Evolutionary conservation across 1,284 basidiomycete genomes (phyloP), one percentile per base, ranked within the genome.

Genomic region (Polyporus tsugae): DNA sequence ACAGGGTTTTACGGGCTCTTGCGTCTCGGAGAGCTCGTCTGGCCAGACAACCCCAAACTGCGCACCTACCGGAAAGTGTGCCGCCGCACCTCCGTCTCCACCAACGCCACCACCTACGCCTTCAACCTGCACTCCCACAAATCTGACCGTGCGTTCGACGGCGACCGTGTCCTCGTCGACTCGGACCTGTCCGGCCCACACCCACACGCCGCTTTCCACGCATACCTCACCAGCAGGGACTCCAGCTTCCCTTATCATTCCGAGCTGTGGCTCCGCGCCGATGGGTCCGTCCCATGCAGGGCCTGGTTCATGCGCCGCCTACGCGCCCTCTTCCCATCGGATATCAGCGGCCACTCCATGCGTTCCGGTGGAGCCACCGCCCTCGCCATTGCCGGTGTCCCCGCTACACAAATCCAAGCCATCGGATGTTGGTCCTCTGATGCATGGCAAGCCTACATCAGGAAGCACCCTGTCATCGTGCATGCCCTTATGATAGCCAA

Each of bases 391-490:
- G 67, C 74, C 0, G 80, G 83, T 0, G 66, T 78, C 2, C 70
- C 81, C 0, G 74, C 78, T n/a, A 71, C 75, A 15, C 53, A 73
- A 36, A 83, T 84, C 29, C 80, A 82, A 67, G 77, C 78, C 0
- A n/a, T 80, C 0, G 81, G 82, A 0, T 69, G 76, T 1, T 84
- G 82, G 83, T 77, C 80, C 0, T 82, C 82, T 0, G 67, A 75
- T 0, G 72, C 81, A 0, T 84, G 74, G 71, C 75, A 77, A 35
- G 75, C 77, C n/a, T 84, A 84, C 63, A 78, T 82, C 25, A 70
- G 77, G 0, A 74, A 81, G 11, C 75, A 82, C 57, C 81, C 81
- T 9, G 66, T 73, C 0, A n/a, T 82, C 22, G 69, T 78, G 4
- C 62, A 63, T 2, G 35, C 46, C 6, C 11, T 46, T 41, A 41